Percentiles rank a stretch among this genome's conserved stretches.
Evolutionary conservation across 371 early-diverging fungal genomes (phyloP).

Genomic region (Apophysomyces variabilis): DNA sequence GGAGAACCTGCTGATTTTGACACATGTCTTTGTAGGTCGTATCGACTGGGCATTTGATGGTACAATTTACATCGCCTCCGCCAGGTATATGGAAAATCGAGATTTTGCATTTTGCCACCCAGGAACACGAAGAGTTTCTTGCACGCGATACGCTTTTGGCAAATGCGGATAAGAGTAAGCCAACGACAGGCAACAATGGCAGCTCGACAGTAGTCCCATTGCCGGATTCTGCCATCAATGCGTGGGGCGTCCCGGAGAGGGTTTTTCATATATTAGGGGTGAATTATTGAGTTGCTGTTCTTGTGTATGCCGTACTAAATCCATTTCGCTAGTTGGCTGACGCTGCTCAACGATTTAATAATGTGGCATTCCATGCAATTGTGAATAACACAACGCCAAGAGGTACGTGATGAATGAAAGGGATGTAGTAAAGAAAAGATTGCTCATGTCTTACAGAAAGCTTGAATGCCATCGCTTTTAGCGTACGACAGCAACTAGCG

Average conservation of each 20-base stretch:
- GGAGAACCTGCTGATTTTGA: slow-evolving; percentile 1
- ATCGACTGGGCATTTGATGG: slow-evolving; percentile 39
- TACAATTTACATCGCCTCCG: slow-evolving; percentile 28
- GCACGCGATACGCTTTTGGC: slow-evolving; percentile 18
- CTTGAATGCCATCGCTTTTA: slow-evolving; percentile 28
- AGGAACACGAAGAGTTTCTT: slow-evolving; percentile 43
- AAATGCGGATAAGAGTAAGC: slow-evolving; percentile 13
- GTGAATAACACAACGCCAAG: slow-evolving; percentile 25
- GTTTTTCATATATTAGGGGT: slow-evolving; percentile 33
- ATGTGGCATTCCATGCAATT: slow-evolving; percentile 29
- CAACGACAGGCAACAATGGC: slow-evolving; percentile 26
- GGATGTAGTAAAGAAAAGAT: not conserved
- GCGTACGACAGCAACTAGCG: slow-evolving; percentile 21
- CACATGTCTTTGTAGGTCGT: slow-evolving; percentile 23
- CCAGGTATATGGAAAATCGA: slow-evolving; percentile 40
- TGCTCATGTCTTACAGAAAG: slow-evolving; percentile 23
- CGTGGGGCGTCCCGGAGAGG: slow-evolving; percentile 45
- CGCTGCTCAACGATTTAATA: slow-evolving; percentile 23
- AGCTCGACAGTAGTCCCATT: slow-evolving; percentile 25
- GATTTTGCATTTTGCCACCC: slow-evolving; percentile 37
- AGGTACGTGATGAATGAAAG: slow-evolving; percentile 11
- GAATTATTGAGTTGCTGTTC: not conserved
- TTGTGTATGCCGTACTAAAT: not conserved
- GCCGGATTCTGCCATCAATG: slow-evolving; percentile 39
- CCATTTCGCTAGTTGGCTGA: slow-evolving; percentile 23